Evolutionary conservation across 2,329 filamentous ascomycete species (phyloP).

Genomic region (Trematosphaeria pertusa): DNA sequence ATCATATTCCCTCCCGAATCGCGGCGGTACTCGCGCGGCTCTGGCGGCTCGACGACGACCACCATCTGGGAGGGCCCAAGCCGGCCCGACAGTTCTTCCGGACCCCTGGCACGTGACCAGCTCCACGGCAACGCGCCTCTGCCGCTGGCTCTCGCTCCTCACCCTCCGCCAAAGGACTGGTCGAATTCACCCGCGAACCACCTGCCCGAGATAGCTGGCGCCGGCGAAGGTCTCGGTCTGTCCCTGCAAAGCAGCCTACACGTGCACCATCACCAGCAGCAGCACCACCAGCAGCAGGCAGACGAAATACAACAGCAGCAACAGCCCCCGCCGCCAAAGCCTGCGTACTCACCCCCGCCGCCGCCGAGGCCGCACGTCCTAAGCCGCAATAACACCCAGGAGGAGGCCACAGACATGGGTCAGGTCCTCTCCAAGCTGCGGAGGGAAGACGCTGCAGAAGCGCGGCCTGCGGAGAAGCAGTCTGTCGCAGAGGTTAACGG

Average conservation of each 20-base stretch:
- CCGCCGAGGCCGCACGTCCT: constrained; percentile 32
- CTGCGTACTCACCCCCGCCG: constrained; percentile 56
- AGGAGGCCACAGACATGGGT: no score
- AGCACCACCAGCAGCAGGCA: constrained; percentile 35
- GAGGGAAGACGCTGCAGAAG: no score
- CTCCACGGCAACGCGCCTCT: constrained; percentile 46
- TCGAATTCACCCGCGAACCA: constrained; percentile 29
- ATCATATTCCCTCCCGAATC: constrained; percentile 47
- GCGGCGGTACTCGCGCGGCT: constrained; percentile 43
- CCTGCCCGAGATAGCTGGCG: constrained; percentile 48
- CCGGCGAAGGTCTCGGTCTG: constrained; percentile 52
- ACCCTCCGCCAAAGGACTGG: constrained; percentile 32
- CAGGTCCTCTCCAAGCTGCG: no score
- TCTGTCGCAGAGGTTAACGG: neutral
- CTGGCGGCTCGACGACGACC: constrained; percentile 32
- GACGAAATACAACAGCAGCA: constrained; percentile 37
- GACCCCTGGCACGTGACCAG: constrained; percentile 33
- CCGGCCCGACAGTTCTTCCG: constrained; percentile 42
- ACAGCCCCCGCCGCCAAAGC: constrained; percentile 53
- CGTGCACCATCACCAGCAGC: constrained; percentile 27
- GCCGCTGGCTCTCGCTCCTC: constrained; percentile 24
- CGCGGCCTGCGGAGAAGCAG: no score
- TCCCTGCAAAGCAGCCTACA: constrained; percentile 43
- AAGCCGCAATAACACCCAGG: neutral
- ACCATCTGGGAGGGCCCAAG: constrained; percentile 43